phyloP scores from a whole-genome alignment of 768 basidiomycete species.

The Daedaleopsis nitida region DNA sequence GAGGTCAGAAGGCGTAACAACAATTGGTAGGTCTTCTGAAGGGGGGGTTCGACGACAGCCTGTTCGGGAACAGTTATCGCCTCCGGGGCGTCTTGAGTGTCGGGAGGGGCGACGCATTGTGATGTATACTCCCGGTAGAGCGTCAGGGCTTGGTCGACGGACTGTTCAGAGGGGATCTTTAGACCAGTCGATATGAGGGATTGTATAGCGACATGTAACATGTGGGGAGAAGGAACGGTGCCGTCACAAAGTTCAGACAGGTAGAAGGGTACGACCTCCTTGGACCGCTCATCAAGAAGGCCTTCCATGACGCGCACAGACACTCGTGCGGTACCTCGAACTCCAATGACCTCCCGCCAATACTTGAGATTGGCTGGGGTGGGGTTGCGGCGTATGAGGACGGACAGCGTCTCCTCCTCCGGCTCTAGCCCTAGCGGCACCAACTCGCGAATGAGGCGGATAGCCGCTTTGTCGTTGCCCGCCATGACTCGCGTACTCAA shows the following conservation, averaged over 20 bases:
- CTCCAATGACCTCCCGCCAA: conserved; percentile 42
- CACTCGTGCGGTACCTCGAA: conserved; percentile 44
- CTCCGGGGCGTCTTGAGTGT: not conserved
- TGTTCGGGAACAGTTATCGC: not conserved
- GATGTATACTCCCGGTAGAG: not conserved
- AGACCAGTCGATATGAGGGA: not conserved
- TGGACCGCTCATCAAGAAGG: not conserved
- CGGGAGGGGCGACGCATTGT: not conserved
- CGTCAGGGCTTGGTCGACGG: not conserved
- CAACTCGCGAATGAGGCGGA: not conserved
- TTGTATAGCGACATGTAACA: not conserved
- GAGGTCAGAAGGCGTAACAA: conserved; percentile 39
- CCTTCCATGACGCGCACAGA: conserved; percentile 57
- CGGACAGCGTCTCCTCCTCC: conserved; percentile 35
- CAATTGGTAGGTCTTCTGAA: conserved; percentile 53
- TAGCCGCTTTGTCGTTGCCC: not conserved
- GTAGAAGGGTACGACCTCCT: not conserved
- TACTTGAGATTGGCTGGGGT: conserved; percentile 43
- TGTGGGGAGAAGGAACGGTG: not conserved
- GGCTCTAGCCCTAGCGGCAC: conserved; percentile 33
- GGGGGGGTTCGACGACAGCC: conserved; percentile 26
- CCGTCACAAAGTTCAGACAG: not conserved
- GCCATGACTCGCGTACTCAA: not conserved
- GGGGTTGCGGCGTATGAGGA: conserved; percentile 46
- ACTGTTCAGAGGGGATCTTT: not conserved